Evolutionary conservation across 768 basidiomycete genomes (phyloP), one percentile per base, ranked within the genome.

Genomic region (Suillus subaureus): DNA sequence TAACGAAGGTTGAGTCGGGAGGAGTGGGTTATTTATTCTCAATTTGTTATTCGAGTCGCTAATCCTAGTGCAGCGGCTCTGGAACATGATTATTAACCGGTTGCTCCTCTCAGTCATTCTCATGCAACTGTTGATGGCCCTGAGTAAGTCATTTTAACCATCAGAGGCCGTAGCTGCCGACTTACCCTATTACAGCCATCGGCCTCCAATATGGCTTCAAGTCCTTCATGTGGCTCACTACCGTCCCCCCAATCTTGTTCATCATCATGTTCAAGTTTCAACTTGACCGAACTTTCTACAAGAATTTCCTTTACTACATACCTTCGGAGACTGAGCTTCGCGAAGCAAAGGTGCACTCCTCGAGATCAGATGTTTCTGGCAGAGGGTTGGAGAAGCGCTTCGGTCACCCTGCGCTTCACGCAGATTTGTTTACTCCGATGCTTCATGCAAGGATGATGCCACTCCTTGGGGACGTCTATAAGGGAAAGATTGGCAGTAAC

Each of bases 1-100:
- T 94, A 57, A 89, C 95, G 7, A 89, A 89, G 67, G 92, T 95
- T 16, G 97, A 99, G 78, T 93, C 90, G 61, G 97, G 97, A 65
- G 97, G 97, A 39, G 93, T 94, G 76, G 69, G 92, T 85, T 18
- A 40, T 28, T 4, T 12, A 61, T 63, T 31, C 37, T 60, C 61
- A 45, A 2, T 49, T 21, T 65, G 18, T 55, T 12, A 51, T 6
- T 58, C 18, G 35, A 55, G 43, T 55, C 62, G 39, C 62, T 64
- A 40, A 70, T 54, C 18, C 57, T 67, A 37, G 61, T 33, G 6
- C 70, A 95, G 93, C 91, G 94, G 23, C 80, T 97, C 69, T 97
- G 95, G 95, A 97, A 97, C 72, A 88, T 94, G n/a, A 84, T 93
- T 55, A 83, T 94, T 77, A 99, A 99, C 76, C 89, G 97, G 62